phyloP scores from a whole-genome alignment of 768 basidiomycete species.

The Phanerochaete carnosa region DNA sequence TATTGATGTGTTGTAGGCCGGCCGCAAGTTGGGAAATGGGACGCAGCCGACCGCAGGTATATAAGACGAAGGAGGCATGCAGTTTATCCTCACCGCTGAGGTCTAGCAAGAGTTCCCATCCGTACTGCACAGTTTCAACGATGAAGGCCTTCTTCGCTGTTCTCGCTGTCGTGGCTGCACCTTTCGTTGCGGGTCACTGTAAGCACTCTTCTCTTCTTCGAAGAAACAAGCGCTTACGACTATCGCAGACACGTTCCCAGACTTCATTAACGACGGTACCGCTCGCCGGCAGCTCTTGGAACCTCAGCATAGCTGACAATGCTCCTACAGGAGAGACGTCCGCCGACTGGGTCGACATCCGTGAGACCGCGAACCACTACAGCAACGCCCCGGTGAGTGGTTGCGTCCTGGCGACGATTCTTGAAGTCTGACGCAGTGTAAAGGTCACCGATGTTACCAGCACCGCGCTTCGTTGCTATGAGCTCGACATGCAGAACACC shows the following conservation, averaged over 20 bases:
- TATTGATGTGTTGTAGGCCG: background rate
- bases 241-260: slow-evolving; percentile 28
- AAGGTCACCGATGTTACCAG: slow-evolving; percentile 29
- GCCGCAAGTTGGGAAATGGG: background rate
- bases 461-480: slow-evolving; percentile 31
- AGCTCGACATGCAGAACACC: slow-evolving; percentile 23
- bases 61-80: background rate
- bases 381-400: slow-evolving; percentile 26
- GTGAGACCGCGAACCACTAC: slow-evolving; percentile 29
- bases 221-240: background rate
- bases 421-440: too few species aligned
- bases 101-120: background rate
- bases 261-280: slow-evolving; percentile 23
- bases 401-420: background rate
- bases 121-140: background rate
- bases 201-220: background rate
- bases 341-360: slow-evolving; percentile 29
- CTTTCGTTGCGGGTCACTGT: slow-evolving; percentile 17
- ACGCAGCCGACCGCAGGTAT: background rate
- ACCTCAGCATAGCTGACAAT: background rate
- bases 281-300: background rate
- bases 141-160: slow-evolving; percentile 22
- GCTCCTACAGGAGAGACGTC: slow-evolving; percentile 2
- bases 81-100: background rate
- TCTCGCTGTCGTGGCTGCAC: slow-evolving; percentile 15